Evolutionary conservation across 2,329 filamentous ascomycete genomes (phyloP), one percentile per base, ranked within the genome.

Genomic region (Xylariaceae sp.): DNA sequence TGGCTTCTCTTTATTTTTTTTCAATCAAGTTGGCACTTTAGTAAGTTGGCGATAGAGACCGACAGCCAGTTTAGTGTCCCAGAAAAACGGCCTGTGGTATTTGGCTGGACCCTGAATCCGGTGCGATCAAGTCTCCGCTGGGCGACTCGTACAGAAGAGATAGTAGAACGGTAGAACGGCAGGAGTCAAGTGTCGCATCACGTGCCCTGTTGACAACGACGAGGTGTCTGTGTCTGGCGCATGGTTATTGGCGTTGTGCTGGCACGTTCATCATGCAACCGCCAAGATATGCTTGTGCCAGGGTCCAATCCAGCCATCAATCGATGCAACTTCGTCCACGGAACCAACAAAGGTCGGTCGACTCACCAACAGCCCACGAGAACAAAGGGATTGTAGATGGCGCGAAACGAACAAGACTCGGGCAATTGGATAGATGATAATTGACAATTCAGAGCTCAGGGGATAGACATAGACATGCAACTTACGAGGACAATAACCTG

Each of bases 401-500:
- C 23, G 23, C 23, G 4, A 30, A 30, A 30, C 23, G 23, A 4
- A 30, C 23, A 4, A 30, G 23, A 30, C 23, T 30, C 23, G 23
- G 23, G 23, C 1, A 30, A 30, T 30, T 30, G 23, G 23, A 30
- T 30, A 30, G 23, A 30, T 30, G 23, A 30, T 30, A 5, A 30
- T 4, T 30, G 47, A 18, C 4, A 49, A 49, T 49, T 45, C 30
- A 54, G 34, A n/a, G 8, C 30, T 30, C 34, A 44, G 37, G 23
- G 7, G 11, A 13, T 48, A 53, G 49, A 53, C 13, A 5, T 1
- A 23, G 3, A 13, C 5, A 62, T 55, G 60, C 54, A 56, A 81
- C 87, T 78, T 77, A 91, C 88, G 78, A 91, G 74, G 60, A 91
- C 80, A 75, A 90, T 89, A 51, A 91, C 85, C 75, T 91, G 87